Conservation (phyloP, 176 grass and related monocot species). For the Pharus latifolius region DNA sequence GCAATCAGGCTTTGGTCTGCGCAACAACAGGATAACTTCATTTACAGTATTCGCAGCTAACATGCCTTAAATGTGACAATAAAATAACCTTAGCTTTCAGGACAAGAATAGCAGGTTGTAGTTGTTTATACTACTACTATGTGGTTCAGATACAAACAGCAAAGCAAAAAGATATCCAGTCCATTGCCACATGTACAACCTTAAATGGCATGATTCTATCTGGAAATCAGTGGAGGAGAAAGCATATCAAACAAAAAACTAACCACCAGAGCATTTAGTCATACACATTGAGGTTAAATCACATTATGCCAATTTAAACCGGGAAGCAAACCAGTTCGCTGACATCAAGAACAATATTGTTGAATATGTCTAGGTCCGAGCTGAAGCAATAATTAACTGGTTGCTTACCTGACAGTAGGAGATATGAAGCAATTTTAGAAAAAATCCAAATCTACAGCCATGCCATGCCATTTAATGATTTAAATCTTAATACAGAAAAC, state of each 20-base stretch:
- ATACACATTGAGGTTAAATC: not conserved
- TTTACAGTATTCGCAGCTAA: not conserved
- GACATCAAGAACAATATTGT: not conserved
- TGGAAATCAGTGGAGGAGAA: not conserved
- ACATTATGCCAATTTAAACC: not conserved
- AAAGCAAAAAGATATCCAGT: not conserved
- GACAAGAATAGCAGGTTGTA: not conserved
- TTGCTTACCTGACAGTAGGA: constrained; percentile 10
- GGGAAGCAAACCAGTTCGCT: not conserved
- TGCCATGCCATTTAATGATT: no score
- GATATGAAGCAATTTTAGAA: not conserved
- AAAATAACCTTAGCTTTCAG: not conserved
- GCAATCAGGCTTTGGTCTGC: not conserved
- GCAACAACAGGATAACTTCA: not conserved
- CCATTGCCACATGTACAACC: not conserved
- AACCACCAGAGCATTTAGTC: not conserved
- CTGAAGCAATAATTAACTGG: not conserved
- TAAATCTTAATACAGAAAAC: no score
- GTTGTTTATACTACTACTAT: not conserved
- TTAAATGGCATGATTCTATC: not conserved
- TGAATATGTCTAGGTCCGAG: not conserved
- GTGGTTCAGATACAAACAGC: not conserved
- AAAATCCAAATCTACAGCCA: not conserved
- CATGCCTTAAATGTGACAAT: not conserved
- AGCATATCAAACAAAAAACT: not conserved